Percentiles rank a stretch among this genome's conserved stretches.
Evolutionary conservation across 2,329 filamentous ascomycete genomes (phyloP).

Genomic region (Kalaharituber pfeilii): DNA sequence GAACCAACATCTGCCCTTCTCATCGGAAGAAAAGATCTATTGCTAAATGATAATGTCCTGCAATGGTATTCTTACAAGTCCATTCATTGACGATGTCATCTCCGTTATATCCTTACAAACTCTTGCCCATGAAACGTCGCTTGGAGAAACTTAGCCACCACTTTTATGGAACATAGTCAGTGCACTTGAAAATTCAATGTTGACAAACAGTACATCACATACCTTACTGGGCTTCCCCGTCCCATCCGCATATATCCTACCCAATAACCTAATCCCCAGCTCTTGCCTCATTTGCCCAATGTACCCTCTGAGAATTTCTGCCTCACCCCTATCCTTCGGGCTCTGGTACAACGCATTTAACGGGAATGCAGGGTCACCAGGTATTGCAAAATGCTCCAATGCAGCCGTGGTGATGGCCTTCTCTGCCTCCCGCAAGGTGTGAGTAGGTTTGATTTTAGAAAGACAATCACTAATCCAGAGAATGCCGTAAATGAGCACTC

Average conservation of each 20-base stretch:
- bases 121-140: constrained; percentile 99
- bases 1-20: no score
- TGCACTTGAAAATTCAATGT: constrained; percentile 18
- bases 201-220: constrained; percentile 2
- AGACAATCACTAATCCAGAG: constrained; percentile 85
- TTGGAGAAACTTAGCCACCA: constrained; percentile 99
- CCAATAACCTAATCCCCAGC: constrained; percentile 63
- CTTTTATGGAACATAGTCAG: constrained; percentile 40
- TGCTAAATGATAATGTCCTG: no score
- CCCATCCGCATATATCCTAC: constrained; percentile 67
- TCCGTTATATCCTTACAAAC: no score
- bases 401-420: constrained; percentile 37
- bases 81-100: no score
- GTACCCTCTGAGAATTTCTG: constrained; percentile 75
- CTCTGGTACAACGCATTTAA: constrained; percentile 94
- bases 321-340: constrained; percentile 70
- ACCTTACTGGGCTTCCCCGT: constrained; percentile 46
- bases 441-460: constrained; percentile 63
- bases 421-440: constrained; percentile 47
- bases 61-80: no score
- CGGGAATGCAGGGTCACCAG: constrained; percentile 81
- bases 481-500: constrained; percentile 91
- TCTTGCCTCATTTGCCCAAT: constrained; percentile 87
- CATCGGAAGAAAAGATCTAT: no score
- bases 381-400: constrained; percentile 89